Conservation (phyloP, 352 stramenopile genomes). For the Phytopythium chamaehyphon region DNA sequence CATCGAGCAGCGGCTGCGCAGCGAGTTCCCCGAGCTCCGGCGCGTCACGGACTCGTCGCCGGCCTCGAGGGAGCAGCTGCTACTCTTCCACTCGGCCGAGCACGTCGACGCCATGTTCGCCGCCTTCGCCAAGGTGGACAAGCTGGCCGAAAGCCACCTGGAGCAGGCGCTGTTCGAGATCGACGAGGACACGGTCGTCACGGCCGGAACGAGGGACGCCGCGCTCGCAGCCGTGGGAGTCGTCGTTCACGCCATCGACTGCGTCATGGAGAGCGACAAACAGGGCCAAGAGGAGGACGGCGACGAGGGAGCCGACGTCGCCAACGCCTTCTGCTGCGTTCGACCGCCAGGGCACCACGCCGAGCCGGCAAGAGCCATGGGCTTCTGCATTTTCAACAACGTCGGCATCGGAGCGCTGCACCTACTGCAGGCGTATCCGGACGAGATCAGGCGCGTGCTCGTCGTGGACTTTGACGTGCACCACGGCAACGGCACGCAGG, state of each 20-base stretch:
- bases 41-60: conserved; percentile 15
- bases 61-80: conserved; percentile 21
- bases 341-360: conserved; percentile 62
- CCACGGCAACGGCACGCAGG: conserved; percentile 86
- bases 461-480: conserved; percentile 84
- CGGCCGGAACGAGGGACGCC: conserved; percentile 20
- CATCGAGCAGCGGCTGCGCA: conserved; percentile 20
- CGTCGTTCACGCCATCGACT: conserved; percentile 37
- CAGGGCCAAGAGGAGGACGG: conserved; percentile 7
- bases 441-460: conserved; percentile 33
- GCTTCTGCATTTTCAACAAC: conserved; percentile 97
- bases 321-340: conserved; percentile 89
- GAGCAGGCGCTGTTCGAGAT: conserved; percentile 8
- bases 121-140: conserved; percentile 12
- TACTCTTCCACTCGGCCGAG: conserved; percentile 26
- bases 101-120: conserved; percentile 24
- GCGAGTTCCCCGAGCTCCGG: conserved; percentile 21
- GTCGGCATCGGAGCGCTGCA: conserved; percentile 92
- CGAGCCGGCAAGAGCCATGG: conserved; percentile 38
- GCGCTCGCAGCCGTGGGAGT: conserved; percentile 28
- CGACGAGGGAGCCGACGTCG: conserved; percentile 6
- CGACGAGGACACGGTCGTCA: conserved; percentile 35
- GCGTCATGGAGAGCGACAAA: conserved; percentile 23
- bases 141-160: neutral
- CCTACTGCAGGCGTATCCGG: conserved; percentile 63